phyloP scores from a whole-genome alignment of 441 rosid species.

The Adansonia gregorii region DNA sequence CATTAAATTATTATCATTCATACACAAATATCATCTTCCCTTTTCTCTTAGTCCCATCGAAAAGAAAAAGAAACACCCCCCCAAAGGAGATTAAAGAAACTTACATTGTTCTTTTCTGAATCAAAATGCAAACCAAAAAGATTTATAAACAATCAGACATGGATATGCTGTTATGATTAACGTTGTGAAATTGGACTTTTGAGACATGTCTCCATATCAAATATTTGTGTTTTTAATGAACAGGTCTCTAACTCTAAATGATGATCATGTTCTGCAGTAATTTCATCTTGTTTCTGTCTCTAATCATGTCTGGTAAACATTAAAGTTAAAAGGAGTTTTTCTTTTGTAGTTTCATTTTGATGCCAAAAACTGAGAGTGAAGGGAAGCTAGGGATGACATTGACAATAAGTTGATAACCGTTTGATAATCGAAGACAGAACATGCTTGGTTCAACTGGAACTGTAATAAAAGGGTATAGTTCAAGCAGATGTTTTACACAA shows the following conservation, averaged over 20 bases:
- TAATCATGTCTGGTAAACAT: background rate
- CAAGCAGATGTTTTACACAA: background rate
- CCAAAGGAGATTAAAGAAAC: background rate
- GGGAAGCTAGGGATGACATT: background rate
- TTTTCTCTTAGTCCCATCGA: background rate
- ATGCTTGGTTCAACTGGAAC: background rate
- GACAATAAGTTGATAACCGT: background rate
- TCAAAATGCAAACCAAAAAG: background rate
- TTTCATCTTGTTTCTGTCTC: background rate
- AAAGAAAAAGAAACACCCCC: background rate
- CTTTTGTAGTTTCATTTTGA: background rate
- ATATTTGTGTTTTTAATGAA: too few relatives aligned
- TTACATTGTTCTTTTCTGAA: background rate
- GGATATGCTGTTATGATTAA: background rate
- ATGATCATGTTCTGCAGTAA: background rate
- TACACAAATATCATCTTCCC: background rate
- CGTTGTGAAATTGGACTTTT: too few relatives aligned
- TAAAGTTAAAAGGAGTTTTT: background rate
- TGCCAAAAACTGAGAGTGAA: background rate
- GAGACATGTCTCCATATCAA: too few relatives aligned
- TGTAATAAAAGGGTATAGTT: background rate
- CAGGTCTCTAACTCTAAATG: background rate
- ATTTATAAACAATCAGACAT: background rate
- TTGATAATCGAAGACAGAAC: background rate
- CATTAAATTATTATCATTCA: background rate